Evolutionary conservation across 352 stramenopile genomes (phyloP), one percentile per base, ranked within the genome.

Genomic region (Aphanomyces invadans): DNA sequence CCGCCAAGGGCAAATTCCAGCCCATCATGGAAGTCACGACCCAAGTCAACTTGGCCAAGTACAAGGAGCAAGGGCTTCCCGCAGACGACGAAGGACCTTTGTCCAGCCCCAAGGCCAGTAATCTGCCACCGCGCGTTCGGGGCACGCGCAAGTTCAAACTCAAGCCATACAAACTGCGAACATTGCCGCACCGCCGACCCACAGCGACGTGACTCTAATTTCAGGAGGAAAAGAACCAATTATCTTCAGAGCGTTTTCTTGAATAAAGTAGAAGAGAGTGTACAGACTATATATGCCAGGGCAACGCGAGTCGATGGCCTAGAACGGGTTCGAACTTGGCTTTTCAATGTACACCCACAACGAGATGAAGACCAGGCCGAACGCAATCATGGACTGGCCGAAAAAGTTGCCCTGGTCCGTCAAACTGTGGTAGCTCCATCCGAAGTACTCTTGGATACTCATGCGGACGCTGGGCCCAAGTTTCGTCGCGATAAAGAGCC

Each of bases 341-440:
- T 84, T 82, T 76, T 91, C 82, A 46, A 93, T 77, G 67, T 85
- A 85, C 48, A 93, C 82, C 84, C 84, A 93, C 33, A 91, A 70
- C 52, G 83, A 76, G 68, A 93, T 88, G 73, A 93, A 89, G 63
- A 90, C 77, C 69, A 93, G 76, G 26, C 82, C 84, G 48, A 90
- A 76, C 2, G 85, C 85, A 53, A 93, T 86, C 15, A 80, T 89
- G 56, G 84, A 86, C 29, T 78, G 86, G 69, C 84, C 84, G 74
- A 93, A 85, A 56, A 93, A 89, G 79, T 93, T 93, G 51, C 84
- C 84, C 66, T 93, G 80, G 72, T 93, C 84, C 75, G 86, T 90
- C 61, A 93, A 70, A 76, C 84, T 93, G 69, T 88, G 77, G 80
- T 93, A 90, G 69, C 82, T 91, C 84, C 84, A 93, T 61, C 84